A percentile compares a stretch with the other conserved stretches of the same genome.
Evolutionary conservation across 2,329 filamentous ascomycete genomes (phyloP).

Genomic region (Bipolaris zeicola): DNA sequence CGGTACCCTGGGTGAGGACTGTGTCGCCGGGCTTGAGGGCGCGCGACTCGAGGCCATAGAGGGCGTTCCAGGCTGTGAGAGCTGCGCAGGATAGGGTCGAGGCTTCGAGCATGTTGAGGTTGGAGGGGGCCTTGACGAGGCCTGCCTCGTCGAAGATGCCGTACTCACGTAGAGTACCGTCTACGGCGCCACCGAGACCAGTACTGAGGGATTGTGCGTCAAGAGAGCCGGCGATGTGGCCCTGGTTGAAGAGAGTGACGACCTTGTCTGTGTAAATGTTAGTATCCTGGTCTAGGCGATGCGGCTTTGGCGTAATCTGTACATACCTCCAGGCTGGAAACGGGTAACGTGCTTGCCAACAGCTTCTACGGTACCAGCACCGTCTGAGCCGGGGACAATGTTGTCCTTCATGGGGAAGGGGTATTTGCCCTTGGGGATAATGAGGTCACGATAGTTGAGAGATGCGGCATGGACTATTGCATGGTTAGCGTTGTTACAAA

Average conservation of each 20-base stretch:
- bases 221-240: slow-evolving; percentile 59
- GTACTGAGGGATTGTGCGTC: slow-evolving; percentile 50
- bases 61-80: slow-evolving; percentile 58
- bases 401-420: slow-evolving; percentile 50
- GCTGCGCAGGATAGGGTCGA: slow-evolving; percentile 55
- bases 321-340: slow-evolving; percentile 58
- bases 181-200: slow-evolving; percentile 69
- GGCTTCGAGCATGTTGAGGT: slow-evolving; percentile 56
- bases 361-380: slow-evolving; percentile 58
- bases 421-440: slow-evolving; percentile 55
- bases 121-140: slow-evolving; percentile 67
- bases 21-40: slow-evolving; percentile 47
- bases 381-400: slow-evolving; percentile 58
- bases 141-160: slow-evolving; percentile 70
- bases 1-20: slow-evolving; percentile 73
- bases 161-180: slow-evolving; percentile 72
- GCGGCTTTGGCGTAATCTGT: not conserved
- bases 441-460: slow-evolving; percentile 58
- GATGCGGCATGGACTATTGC: slow-evolving; percentile 53
- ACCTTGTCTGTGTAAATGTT: slow-evolving; percentile 56
- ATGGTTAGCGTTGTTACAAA: slow-evolving; percentile 10
- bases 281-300: not conserved
- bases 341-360: slow-evolving; percentile 62
- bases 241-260: slow-evolving; percentile 67
- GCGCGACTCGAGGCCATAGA: slow-evolving; percentile 55